These are phyloP conservation scores for Brassica rapa DNA, from an alignment of 345 rosid genomes.

Conservation along the genomic window DNA sequence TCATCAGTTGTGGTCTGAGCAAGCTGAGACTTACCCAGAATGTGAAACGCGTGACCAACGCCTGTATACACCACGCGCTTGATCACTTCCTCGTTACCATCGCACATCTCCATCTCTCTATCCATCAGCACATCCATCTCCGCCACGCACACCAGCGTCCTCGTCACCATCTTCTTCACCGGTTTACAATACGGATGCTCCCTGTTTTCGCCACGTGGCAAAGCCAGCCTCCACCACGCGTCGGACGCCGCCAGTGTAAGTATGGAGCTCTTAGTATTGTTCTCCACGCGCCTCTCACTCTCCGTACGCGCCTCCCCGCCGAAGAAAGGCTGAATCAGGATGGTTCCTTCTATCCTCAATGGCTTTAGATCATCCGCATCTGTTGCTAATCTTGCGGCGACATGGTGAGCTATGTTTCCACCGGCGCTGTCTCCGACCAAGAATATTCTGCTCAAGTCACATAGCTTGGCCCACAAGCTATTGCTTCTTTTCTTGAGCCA, in stretches of 20 bases:
- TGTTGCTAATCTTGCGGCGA: slow-evolving; percentile 38
- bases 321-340: slow-evolving; percentile 66
- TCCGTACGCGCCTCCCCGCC: slow-evolving; percentile 58
- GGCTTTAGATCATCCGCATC: slow-evolving; percentile 22
- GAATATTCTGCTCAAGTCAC: slow-evolving; percentile 49
- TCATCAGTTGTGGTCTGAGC: slow-evolving; percentile 52
- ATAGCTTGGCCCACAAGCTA: slow-evolving; percentile 43
- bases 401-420: slow-evolving; percentile 62
- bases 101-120: slow-evolving; percentile 56
- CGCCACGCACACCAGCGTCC: slow-evolving; percentile 60
- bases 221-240: slow-evolving; percentile 70
- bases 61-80: slow-evolving; percentile 58
- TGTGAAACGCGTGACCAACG: slow-evolving; percentile 89
- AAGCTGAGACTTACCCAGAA: slow-evolving; percentile 59
- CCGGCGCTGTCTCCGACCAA: slow-evolving; percentile 76
- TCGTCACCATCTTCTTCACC: slow-evolving; percentile 19
- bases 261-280: slow-evolving; percentile 46
- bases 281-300: slow-evolving; percentile 56
- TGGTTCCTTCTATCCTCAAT: slow-evolving; percentile 47
- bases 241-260: slow-evolving; percentile 62
- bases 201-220: slow-evolving; percentile 60
- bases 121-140: slow-evolving; percentile 77
- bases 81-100: slow-evolving; percentile 43
- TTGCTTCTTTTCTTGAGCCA: slow-evolving; percentile 53
- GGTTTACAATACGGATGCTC: slow-evolving; percentile 85